A percentile compares a stretch with the other conserved stretches of the same genome.
phyloP scores from a whole-genome alignment of 805 yeast species.

The Grigorovia humatica region DNA sequence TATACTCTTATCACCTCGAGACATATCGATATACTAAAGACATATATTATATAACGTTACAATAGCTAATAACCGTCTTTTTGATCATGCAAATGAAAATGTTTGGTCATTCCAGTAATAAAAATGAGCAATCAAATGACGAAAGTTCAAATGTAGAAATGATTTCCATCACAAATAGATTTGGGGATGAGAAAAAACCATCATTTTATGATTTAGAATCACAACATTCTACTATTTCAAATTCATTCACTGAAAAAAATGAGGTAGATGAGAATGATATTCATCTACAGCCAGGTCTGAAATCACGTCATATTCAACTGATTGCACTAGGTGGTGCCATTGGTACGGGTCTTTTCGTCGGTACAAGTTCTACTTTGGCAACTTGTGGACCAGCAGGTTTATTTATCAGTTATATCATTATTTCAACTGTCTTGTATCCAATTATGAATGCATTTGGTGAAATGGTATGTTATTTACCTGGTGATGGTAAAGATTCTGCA shows the following conservation, averaged over 20 bases:
- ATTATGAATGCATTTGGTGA: slow-evolving; percentile 60
- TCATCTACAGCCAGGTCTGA: slow-evolving; percentile 22
- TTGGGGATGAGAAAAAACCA: not conserved
- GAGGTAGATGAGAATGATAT: not conserved
- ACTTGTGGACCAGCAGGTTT: slow-evolving; percentile 68
- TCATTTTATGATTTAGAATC: not conserved
- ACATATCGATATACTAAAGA: not conserved
- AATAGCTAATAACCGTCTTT: not conserved
- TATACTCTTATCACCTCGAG: not conserved
- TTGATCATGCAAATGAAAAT: not conserved
- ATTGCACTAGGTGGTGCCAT: slow-evolving; percentile 78
- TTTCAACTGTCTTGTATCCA: slow-evolving; percentile 54
- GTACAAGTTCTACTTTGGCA: slow-evolving; percentile 51
- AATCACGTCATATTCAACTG: slow-evolving; percentile 58
- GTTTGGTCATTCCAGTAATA: not conserved
- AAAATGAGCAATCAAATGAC: not conserved
- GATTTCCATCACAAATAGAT: not conserved
- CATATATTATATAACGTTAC: not conserved
- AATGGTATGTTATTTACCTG: slow-evolving; percentile 52
- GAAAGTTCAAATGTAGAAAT: not conserved
- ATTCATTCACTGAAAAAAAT: not conserved
- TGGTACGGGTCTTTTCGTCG: slow-evolving; percentile 76
- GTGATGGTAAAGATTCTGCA: slow-evolving; percentile 34
- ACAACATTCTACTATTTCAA: not conserved
- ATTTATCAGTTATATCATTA: slow-evolving; percentile 49